These are phyloP conservation scores for Aspergillus japonicus DNA, from an alignment of 2,329 filamentous ascomycete species.

Conservation along the genomic window DNA sequence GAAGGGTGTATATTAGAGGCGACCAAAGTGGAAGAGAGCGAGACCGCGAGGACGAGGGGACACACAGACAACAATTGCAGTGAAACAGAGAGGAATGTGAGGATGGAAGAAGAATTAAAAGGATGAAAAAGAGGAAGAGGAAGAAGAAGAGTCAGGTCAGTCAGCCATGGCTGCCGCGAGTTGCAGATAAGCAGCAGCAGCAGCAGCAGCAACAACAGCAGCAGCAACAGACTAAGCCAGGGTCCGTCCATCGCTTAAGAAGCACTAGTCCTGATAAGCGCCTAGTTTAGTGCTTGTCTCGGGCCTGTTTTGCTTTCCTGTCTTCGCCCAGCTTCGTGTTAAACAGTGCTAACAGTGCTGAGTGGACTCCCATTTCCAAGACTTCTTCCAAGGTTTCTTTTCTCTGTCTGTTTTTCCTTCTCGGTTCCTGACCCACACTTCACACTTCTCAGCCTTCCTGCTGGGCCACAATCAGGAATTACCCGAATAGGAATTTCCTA, in stretches of 20 bases:
- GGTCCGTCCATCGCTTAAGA: constrained; percentile 1
- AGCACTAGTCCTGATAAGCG: neutral
- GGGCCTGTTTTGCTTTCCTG: too few relatives aligned
- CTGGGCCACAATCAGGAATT: neutral
- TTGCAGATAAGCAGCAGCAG: constrained; percentile 8
- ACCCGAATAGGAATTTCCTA: neutral
- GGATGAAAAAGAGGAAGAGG: neutral
- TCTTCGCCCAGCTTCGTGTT: neutral
- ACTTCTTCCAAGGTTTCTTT: too few relatives aligned
- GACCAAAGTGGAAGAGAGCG: neutral
- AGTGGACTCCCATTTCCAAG: too few relatives aligned
- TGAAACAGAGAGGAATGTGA: neutral
- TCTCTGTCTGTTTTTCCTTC: neutral
- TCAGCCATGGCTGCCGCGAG: neutral
- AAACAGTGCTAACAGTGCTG: too few relatives aligned
- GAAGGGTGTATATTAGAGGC: neutral
- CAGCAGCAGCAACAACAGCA: neutral
- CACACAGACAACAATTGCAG: neutral
- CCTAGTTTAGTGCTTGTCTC: neutral
- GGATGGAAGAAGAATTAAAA: constrained; percentile 1
- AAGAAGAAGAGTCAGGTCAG: neutral
- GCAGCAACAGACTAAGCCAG: neutral
- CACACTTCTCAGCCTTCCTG: neutral
- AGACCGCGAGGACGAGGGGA: neutral
- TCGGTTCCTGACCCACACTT: neutral